Evolutionary conservation across 129 eudicot genomes (phyloP).

Genomic region (Arctium minus): DNA sequence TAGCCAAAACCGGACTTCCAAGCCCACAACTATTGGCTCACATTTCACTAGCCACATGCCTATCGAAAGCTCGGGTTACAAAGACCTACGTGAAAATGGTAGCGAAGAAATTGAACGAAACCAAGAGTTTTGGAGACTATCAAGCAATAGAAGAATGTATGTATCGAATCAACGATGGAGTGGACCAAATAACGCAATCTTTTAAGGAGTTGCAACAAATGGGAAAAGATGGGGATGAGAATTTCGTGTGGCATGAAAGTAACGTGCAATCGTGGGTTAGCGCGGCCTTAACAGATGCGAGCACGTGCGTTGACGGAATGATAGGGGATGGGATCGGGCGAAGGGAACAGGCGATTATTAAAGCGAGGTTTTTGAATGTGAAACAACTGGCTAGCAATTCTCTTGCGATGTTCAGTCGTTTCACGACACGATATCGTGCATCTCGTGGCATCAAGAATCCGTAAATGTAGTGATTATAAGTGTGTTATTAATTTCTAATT

Average conservation of each 20-base stretch:
- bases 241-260: background rate
- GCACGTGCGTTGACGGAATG: slow-evolving; percentile 47
- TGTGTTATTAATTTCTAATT: background rate
- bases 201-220: slow-evolving; percentile 40
- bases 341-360: slow-evolving; percentile 40
- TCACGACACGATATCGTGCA: slow-evolving; percentile 36
- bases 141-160: slow-evolving; percentile 45
- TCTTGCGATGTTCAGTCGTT: slow-evolving; percentile 44
- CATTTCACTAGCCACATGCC: slow-evolving; percentile 40
- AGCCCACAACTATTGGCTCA: slow-evolving; percentile 49
- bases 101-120: slow-evolving; percentile 28
- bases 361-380: slow-evolving; percentile 37
- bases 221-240: slow-evolving; percentile 13
- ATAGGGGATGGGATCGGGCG: slow-evolving; percentile 31
- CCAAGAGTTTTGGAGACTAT: slow-evolving; percentile 23
- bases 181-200: slow-evolving; percentile 47
- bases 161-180: slow-evolving; percentile 47
- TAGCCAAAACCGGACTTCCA: slow-evolving; percentile 13
- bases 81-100: slow-evolving; percentile 32
- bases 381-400: slow-evolving; percentile 43
- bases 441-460: slow-evolving; percentile 35
- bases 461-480: background rate
- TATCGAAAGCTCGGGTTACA: slow-evolving; percentile 41
- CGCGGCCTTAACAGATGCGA: slow-evolving; percentile 60
- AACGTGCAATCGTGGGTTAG: slow-evolving; percentile 56